Evolutionary conservation across 257 asterid genomes (phyloP), one percentile per base, ranked within the genome.

Genomic region (Ocimum tenuiflorum): DNA sequence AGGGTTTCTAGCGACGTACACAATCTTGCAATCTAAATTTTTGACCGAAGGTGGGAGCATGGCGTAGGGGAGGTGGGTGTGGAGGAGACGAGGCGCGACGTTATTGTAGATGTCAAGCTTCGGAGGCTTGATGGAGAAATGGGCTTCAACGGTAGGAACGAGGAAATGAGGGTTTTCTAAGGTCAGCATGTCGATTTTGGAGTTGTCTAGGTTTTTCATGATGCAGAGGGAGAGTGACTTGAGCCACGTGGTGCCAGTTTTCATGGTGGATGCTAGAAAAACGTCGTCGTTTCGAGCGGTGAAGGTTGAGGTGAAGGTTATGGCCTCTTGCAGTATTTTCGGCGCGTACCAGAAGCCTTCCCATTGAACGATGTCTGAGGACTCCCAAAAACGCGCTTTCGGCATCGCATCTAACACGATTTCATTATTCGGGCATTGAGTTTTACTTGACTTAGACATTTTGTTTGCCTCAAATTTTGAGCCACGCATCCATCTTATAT

Each of bases 1-100:
- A n/a, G 72, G 65, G 72, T 67, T 67, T 7, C 65, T 23, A 0
- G 65, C 72, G 3, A 67, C 43, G 72, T 54, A 67, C 24, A 67
- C 65, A 12, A 67, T 59, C 38, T 67, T 67, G 65, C 48, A 31
- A 12, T 10, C 13, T 12, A 65, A 67, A n/a, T 15, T 23, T 17
- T 55, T 55, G 24, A 43, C 9, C 12, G 72, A 55, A 14, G 54
- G 17, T 23, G 72, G 65, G 3, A 54, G 38, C 57, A 67, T 35
- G 13, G 36, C 3, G 47, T 67, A 29, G 0, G 72, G 56, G 0
- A 67, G 47, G 17, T 67, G 72, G 12, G 65, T 67, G 65, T 67
- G 72, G 72, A 54, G 72, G 17, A 67, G 65, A 4, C 23, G 72
- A 3, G 48, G 35, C 0, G 22, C 3, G 2, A 48, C 31, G 0